phyloP scores from a whole-genome alignment of 2,329 filamentous ascomycete species.

The Calonectria pseudoturangicola region DNA sequence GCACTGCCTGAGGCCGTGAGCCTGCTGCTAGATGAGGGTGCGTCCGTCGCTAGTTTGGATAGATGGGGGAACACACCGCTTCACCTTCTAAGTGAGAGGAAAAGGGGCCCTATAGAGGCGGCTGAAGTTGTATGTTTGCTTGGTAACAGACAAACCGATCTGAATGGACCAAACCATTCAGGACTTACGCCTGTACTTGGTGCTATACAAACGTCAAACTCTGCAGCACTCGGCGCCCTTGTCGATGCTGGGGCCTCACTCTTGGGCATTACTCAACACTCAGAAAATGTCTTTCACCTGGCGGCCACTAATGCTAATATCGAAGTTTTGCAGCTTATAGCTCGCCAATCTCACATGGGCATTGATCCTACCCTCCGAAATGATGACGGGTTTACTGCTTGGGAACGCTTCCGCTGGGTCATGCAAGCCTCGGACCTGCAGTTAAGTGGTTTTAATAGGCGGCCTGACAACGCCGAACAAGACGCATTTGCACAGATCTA shows the following conservation, averaged over 20 bases:
- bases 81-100: background rate
- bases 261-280: background rate
- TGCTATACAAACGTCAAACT: background rate
- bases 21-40: background rate
- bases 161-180: too few relatives aligned
- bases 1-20: background rate
- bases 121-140: too few relatives aligned
- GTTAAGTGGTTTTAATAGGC: background rate
- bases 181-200: background rate
- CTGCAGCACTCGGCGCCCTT: background rate
- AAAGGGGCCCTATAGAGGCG: too few relatives aligned
- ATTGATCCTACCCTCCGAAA: background rate
- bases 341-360: background rate
- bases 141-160: too few relatives aligned
- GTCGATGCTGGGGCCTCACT: background rate
- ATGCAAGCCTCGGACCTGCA: background rate
- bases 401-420: background rate
- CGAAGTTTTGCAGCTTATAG: background rate
- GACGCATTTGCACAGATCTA: background rate
- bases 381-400: background rate
- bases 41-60: background rate
- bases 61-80: background rate
- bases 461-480: background rate
- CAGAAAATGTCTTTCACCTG: background rate
- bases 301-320: background rate